Evolutionary conservation across 352 stramenopile genomes (phyloP), one percentile per base, ranked within the genome.

Genomic region (Aphanomyces invadans): DNA sequence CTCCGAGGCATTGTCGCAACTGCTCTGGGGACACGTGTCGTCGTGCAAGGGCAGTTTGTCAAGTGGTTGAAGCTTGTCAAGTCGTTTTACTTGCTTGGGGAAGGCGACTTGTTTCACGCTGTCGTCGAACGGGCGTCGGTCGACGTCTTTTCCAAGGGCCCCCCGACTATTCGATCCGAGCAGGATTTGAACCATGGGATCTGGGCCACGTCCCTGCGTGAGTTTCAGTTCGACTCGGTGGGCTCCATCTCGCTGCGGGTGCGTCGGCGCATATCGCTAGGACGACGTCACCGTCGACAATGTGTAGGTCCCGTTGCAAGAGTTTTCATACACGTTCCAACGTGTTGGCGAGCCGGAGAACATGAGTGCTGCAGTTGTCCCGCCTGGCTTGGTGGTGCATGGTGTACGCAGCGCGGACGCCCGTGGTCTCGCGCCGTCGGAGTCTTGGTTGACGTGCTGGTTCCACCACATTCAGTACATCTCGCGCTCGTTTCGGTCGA

Each of bases 71-170:
- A 57, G 19, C 25, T 33, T 15, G 28, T 65, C 15, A 89, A 90
- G 59, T 71, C 75, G 0, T 88, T 87, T 62, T 92, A 88, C 55
- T 51, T 92, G 26, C 45, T 90, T 2, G 73, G 78, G 1, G 76
- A 80, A 19, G 84, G 84, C 4, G 84, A 90, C 62, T 52, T 92
- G 12, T 90, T 89, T 49, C 80, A 90, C 63, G 75, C 80, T 33
- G 77, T 92, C 12, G 75, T 92, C 39, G 81, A 92, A 42, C 73
- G 78, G 2, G 88, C 72, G 63, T 78, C 75, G n/a, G n/a, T n/a
- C n/a, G n/a, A 42, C 63, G 74, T 3, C 67, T 86, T 51, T 90
- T 92, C 80, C 64, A 73, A 0, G 9, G 65, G 12, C 80, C 76
- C 15, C 82, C 82, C 3, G 81, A 71, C 2, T 56, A 62, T n/a